Evolutionary conservation across 257 asterid species (phyloP).

Genomic region (Leptodermis oblonga): DNA sequence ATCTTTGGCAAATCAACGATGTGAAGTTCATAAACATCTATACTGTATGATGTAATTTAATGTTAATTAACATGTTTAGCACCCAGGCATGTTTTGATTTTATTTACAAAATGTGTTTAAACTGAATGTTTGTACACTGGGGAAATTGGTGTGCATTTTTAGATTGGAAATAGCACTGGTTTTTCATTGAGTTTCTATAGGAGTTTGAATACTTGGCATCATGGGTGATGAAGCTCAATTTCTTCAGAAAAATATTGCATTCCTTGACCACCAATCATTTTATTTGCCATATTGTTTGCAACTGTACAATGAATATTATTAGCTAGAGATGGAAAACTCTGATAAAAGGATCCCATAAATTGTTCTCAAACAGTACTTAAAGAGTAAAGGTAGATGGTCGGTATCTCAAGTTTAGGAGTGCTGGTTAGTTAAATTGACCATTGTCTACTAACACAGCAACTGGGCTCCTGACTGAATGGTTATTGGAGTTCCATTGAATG

Average conservation of each 20-base stretch:
- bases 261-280: too few species aligned
- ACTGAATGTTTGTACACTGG: not conserved
- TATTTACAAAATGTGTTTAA: not conserved
- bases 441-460: not conserved
- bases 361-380: not conserved
- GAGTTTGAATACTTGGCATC: not conserved
- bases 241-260: not conserved
- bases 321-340: too few species aligned
- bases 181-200: too few species aligned
- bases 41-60: too few species aligned
- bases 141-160: not conserved
- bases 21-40: not conserved
- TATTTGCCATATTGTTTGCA: not conserved
- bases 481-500: conserved; percentile 14
- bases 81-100: not conserved
- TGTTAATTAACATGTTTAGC: too few species aligned
- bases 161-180: not conserved
- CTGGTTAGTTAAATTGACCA: not conserved
- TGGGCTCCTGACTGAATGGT: conserved; percentile 15
- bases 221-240: not conserved
- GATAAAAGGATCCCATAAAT: not conserved
- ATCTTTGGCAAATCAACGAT: not conserved
- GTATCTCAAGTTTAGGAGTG: not conserved
- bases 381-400: not conserved
- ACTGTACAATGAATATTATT: not conserved